Evolutionary conservation across 2,329 filamentous ascomycete genomes (phyloP), one percentile per base, ranked within the genome.

Genomic region (Alternaria hordeiaustralica): DNA sequence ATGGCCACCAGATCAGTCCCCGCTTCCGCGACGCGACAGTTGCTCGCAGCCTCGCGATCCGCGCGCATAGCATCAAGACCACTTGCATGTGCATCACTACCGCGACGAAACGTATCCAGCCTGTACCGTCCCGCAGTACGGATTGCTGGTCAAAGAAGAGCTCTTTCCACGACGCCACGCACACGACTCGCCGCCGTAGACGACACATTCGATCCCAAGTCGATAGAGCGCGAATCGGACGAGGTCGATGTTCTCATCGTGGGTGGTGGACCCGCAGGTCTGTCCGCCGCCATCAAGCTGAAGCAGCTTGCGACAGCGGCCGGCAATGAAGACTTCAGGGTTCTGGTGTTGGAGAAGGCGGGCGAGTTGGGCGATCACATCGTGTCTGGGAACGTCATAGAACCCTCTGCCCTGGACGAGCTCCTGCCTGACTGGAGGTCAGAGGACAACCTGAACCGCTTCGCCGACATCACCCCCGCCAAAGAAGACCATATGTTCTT

Each of bases 241-340:
- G 84, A 96, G 82, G 96, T 99, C 28, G 96, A 99, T 81, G 94
- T 99, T 28, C 97, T 94, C 81, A 98, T 99, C 75, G 89, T 99
- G 58, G 96, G 96, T 75, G 96, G 93, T 80, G 95, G 96, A n/a
- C 96, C 96, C 57, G 93, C 96, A 56, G 96, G 96, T 63, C 87
- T 99, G 70, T 92, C 92, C 71, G 94, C 96, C 50, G 96, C 95
- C 55, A 99, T 99, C 77, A 91, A 92, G 69, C 84, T 99, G 59
- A 98, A 98, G 85, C 95, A 99, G 82, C 86, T 97, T 55, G 96
- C 96, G 71, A 97, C 94, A 76, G 93, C 94, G 77, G 93, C 92
- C 33, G 95, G 96, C 67, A 97, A 98, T 80, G 94, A 98, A 67
- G 94, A 97, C 67, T 98, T 99, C 79, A 88, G 96, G 33, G 95